These are phyloP conservation scores for Candida palmyrensis DNA, from an alignment of 805 yeast genomes.

Conservation along the genomic window DNA sequence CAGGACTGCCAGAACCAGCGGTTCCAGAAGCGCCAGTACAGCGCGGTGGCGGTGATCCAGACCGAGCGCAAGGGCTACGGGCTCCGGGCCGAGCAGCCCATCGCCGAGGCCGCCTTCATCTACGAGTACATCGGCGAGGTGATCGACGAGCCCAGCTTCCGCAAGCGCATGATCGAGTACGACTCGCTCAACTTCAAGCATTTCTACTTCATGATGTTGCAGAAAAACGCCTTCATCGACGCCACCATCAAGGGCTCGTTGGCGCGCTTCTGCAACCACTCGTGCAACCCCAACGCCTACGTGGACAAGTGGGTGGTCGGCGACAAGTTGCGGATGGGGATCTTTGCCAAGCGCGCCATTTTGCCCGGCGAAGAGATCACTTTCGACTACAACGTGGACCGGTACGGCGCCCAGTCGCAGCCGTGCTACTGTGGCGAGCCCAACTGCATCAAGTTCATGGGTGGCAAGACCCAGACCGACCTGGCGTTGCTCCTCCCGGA, in stretches of 20 bases:
- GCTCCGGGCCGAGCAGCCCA: slow-evolving; percentile 58
- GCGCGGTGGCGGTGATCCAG: slow-evolving; percentile 71
- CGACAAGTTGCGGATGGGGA: slow-evolving; percentile 87
- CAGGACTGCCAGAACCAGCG: slow-evolving; percentile 79
- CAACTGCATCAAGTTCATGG: slow-evolving; percentile 89
- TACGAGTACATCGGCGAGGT: slow-evolving; percentile 96
- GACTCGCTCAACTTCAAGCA: slow-evolving; percentile 67
- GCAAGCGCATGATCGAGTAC: slow-evolving; percentile 68
- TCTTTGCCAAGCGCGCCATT: slow-evolving; percentile 78
- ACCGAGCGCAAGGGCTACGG: slow-evolving; percentile 91
- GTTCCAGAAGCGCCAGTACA: slow-evolving; percentile 73
- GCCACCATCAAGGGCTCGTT: slow-evolving; percentile 87
- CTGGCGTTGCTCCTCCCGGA: slow-evolving; percentile 82
- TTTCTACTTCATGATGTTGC: slow-evolving; percentile 94
- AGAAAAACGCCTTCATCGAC: slow-evolving; percentile 88
- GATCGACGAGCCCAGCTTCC: slow-evolving; percentile 72
- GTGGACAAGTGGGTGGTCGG: slow-evolving; percentile 98
- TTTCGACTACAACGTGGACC: slow-evolving; percentile 88
- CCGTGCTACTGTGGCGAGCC: slow-evolving; percentile 91
- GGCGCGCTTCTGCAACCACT: slow-evolving; percentile 91
- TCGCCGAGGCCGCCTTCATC: slow-evolving; percentile 65
- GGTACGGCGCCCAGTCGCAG: slow-evolving; percentile 94
- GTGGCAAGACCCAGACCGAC: slow-evolving; percentile 96
- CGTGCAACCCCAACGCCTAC: slow-evolving; percentile 90
- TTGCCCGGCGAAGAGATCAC: slow-evolving; percentile 83